Conservation (phyloP, 1,284 basidiomycete species). For the Sanguinoderma infundibulare region DNA sequence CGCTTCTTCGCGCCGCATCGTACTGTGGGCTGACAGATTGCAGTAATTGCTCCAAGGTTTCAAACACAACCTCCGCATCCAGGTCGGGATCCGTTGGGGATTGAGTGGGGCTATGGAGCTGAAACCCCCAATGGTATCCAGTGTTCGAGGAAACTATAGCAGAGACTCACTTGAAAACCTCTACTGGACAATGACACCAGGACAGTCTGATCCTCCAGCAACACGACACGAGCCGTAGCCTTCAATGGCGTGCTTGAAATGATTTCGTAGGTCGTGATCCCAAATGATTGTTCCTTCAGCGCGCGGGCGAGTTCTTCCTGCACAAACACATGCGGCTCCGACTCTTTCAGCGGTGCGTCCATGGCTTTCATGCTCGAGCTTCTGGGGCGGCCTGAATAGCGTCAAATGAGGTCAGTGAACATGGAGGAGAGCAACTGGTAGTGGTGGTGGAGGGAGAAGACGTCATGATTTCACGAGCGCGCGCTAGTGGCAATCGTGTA, state of each 20-base stretch:
- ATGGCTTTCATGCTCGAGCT: neutral
- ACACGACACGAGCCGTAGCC: conserved; percentile 55
- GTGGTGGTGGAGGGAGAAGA: conserved; percentile 6
- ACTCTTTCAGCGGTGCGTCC: conserved; percentile 3
- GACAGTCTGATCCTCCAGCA: conserved; percentile 57
- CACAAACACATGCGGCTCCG: conserved; percentile 45
- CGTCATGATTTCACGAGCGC: neutral
- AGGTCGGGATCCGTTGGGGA: conserved; percentile 22
- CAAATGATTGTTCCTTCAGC: conserved; percentile 62
- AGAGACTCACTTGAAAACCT: conserved; percentile 21
- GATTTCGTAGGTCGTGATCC: conserved; percentile 53
- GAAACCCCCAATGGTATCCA: conserved; percentile 11
- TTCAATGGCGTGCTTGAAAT: conserved; percentile 42
- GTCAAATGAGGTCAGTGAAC: neutral
- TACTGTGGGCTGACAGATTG: conserved; percentile 54
- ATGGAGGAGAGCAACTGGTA: neutral
- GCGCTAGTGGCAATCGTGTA: no score
- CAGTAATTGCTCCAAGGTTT: conserved; percentile 62
- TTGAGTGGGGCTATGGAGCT: conserved; percentile 16
- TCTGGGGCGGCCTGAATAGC: no score
- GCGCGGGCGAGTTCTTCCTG: conserved; percentile 55
- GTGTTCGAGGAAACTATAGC: no score
- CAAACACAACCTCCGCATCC: conserved; percentile 40
- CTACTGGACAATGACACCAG: conserved; percentile 51
- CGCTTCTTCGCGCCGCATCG: conserved; percentile 47